A percentile compares a stretch with the other conserved stretches of the same genome.
These are phyloP conservation scores for Serpula lacrymans DNA, from an alignment of 768 basidiomycete species.

Conservation along the genomic window DNA sequence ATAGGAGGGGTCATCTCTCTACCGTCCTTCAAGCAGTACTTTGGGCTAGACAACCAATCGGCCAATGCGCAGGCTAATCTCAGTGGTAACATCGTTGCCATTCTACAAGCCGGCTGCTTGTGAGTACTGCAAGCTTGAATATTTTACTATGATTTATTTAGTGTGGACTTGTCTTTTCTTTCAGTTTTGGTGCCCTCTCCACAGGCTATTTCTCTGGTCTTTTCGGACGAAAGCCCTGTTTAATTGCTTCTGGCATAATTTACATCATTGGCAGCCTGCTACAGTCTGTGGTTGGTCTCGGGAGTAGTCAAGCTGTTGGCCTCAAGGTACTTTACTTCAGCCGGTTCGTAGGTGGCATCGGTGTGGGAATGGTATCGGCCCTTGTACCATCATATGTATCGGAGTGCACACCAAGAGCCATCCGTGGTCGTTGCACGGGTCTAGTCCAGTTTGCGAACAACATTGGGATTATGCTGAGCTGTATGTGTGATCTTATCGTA, in stretches of 20 bases:
- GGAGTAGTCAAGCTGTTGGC: constrained; percentile 31
- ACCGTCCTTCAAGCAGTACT: constrained; percentile 44
- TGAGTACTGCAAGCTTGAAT: constrained; percentile 31
- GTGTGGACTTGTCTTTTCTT: neutral
- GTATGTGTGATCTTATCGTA: constrained; percentile 13
- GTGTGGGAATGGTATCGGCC: constrained; percentile 52
- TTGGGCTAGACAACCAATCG: constrained; percentile 40
- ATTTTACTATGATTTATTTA: neutral
- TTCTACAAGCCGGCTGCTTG: constrained; percentile 49
- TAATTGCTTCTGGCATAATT: constrained; percentile 42
- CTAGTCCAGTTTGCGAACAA: constrained; percentile 33
- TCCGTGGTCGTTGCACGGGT: constrained; percentile 50
- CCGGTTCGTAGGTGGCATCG: constrained; percentile 59
- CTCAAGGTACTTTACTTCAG: constrained; percentile 42
- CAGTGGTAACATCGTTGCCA: constrained; percentile 50
- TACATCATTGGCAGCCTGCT: constrained; percentile 48
- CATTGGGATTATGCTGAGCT: constrained; percentile 33
- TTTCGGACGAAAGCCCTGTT: constrained; percentile 45
- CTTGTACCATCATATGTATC: constrained; percentile 50
- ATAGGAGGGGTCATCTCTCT: constrained; percentile 50
- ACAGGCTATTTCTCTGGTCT: constrained; percentile 37
- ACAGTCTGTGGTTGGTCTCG: constrained; percentile 42
- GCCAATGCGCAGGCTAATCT: constrained; percentile 37
- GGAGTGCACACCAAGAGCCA: constrained; percentile 44
- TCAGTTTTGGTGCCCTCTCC: constrained; percentile 43